phyloP scores from a whole-genome alignment of 2,329 filamentous ascomycete genomes.

The Sporothrix mexicana region DNA sequence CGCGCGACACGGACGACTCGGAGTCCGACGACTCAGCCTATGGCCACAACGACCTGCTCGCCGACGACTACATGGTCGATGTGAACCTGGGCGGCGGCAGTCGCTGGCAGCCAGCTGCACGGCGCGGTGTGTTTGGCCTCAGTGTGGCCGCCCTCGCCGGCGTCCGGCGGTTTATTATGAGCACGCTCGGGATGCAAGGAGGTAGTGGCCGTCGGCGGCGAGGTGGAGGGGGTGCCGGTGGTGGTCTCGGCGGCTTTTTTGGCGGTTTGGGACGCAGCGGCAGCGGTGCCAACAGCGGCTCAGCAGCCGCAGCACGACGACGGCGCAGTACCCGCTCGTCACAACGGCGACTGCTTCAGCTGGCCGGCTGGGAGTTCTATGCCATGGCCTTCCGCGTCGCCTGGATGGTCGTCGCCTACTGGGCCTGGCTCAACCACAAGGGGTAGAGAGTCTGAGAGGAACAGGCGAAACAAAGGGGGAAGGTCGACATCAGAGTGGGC shows the following conservation, averaged over 20 bases:
- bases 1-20: slow-evolving; percentile 34
- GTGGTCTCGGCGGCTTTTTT: slow-evolving; percentile 5
- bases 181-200: slow-evolving; percentile 24
- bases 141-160: slow-evolving; percentile 5
- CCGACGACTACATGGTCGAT: slow-evolving; percentile 29
- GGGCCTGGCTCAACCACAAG: slow-evolving; percentile 69
- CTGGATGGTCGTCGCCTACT: slow-evolving; percentile 68
- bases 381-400: slow-evolving; percentile 66
- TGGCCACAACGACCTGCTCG: slow-evolving; percentile 27
- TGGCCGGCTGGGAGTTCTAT: slow-evolving; percentile 64
- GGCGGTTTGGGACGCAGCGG: slow-evolving; percentile 38
- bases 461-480: background rate
- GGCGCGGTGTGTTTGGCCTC: slow-evolving; percentile 29
- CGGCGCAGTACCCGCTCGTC: slow-evolving; percentile 47
- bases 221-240: slow-evolving; percentile 4
- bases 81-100: slow-evolving; percentile 19
- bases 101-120: slow-evolving; percentile 36
- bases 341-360: slow-evolving; percentile 17
- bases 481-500: background rate
- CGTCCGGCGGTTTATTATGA: slow-evolving; percentile 3
- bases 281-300: slow-evolving; percentile 18
- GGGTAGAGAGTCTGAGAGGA: slow-evolving; percentile 45
- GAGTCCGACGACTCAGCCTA: slow-evolving; percentile 22
- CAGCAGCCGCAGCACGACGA: slow-evolving; percentile 42
- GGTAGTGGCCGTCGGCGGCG: slow-evolving; percentile 41